Percentiles rank a stretch among this genome's conserved stretches.
These are phyloP conservation scores for Eucalyptus coolabah DNA, from an alignment of 345 rosid species.

Conservation along the genomic window DNA sequence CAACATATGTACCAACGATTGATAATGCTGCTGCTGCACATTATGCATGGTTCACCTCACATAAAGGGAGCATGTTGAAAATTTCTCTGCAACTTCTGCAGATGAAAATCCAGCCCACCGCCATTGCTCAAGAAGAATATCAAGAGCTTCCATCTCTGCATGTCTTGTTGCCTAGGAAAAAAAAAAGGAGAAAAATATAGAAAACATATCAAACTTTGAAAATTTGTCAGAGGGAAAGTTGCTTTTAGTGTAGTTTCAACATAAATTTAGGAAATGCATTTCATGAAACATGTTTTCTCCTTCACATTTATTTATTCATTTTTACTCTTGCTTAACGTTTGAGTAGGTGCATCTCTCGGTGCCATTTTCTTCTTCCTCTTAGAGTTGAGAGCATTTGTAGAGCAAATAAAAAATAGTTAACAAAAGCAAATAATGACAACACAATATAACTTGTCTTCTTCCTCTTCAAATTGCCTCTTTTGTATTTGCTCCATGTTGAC, in stretches of 20 bases:
- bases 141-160: not conserved
- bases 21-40: not conserved
- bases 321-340: not conserved
- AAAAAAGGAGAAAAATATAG: not conserved
- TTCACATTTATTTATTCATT: not conserved
- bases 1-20: not conserved
- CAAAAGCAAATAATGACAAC: no score
- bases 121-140: not conserved
- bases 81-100: not conserved
- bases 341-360: not conserved
- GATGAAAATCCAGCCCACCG: not conserved
- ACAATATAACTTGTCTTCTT: no score
- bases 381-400: no score
- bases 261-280: not conserved
- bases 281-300: not conserved
- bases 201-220: not conserved
- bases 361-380: not conserved
- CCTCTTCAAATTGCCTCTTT: no score
- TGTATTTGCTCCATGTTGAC: no score
- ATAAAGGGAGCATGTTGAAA: not conserved
- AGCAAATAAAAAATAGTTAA: no score
- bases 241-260: not conserved
- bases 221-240: not conserved
- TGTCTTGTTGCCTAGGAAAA: not conserved
- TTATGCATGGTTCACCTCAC: no score